These are phyloP conservation scores for Botrytis porri DNA, from an alignment of 2,329 filamentous ascomycete species.

Conservation along the genomic window DNA sequence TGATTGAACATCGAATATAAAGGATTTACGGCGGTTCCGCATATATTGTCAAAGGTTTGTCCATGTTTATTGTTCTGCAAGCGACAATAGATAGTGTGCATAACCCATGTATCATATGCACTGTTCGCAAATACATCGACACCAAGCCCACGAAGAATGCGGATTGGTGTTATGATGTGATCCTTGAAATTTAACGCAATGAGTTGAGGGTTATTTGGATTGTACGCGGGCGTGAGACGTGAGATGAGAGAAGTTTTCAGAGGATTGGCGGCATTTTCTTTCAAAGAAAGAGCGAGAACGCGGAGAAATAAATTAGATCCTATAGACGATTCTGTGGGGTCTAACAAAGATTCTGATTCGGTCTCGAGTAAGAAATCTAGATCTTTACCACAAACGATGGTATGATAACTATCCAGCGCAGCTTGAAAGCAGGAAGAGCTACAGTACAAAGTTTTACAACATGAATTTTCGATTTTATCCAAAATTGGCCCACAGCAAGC, in stretches of 20 bases:
- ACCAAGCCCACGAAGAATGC: slow-evolving; percentile 34
- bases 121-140: slow-evolving; percentile 35
- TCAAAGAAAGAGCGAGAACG: slow-evolving; percentile 34
- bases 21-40: slow-evolving; percentile 35
- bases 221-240: slow-evolving; percentile 36
- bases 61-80: slow-evolving; percentile 40
- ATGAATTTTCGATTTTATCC: slow-evolving; percentile 24
- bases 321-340: slow-evolving; percentile 28
- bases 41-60: slow-evolving; percentile 28
- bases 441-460: slow-evolving; percentile 35
- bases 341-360: slow-evolving; percentile 24
- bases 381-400: slow-evolving; percentile 35
- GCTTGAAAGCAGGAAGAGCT: slow-evolving; percentile 31
- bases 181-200: slow-evolving; percentile 37
- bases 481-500: slow-evolving; percentile 33
- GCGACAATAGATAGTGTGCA: slow-evolving; percentile 38
- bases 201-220: slow-evolving; percentile 30
- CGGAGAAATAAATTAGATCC: slow-evolving; percentile 36
- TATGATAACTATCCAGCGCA: slow-evolving; percentile 34
- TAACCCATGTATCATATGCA: slow-evolving; percentile 35
- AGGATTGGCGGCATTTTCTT: slow-evolving; percentile 30
- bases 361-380: slow-evolving; percentile 33
- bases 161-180: slow-evolving; percentile 34
- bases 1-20: slow-evolving; percentile 39
- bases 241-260: slow-evolving; percentile 34